A percentile compares a stretch with the other conserved stretches of the same genome.
phyloP scores from a whole-genome alignment of 2,329 filamentous ascomycete species.

The Venturia oleaginea region DNA sequence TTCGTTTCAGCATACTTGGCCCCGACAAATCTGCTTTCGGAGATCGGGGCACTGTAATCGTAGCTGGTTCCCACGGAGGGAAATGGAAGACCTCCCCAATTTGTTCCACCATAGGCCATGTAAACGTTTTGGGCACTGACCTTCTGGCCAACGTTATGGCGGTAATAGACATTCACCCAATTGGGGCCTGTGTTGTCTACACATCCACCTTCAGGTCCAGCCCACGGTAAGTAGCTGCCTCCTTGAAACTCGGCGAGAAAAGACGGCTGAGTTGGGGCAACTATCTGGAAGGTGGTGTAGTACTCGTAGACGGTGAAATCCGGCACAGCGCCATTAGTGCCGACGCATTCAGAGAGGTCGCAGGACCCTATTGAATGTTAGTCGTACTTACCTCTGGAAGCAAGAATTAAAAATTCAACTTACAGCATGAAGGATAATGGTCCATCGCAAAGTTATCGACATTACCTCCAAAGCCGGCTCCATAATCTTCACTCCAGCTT shows the following conservation, averaged over 20 bases:
- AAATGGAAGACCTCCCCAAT: constrained; percentile 72
- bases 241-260: constrained; percentile 51
- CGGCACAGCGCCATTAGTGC: constrained; percentile 26
- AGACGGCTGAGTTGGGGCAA: constrained; percentile 37
- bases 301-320: constrained; percentile 31
- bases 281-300: constrained; percentile 38
- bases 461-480: constrained; percentile 43
- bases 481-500: constrained; percentile 1
- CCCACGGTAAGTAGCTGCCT: constrained; percentile 54
- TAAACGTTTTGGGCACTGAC: constrained; percentile 53
- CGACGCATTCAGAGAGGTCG: constrained; percentile 50
- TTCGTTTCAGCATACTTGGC: constrained; percentile 77
- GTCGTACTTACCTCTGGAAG: not conserved
- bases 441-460: constrained; percentile 47
- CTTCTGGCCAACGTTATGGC: constrained; percentile 51
- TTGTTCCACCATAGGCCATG: constrained; percentile 59
- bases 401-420: not conserved
- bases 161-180: constrained; percentile 56
- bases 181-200: constrained; percentile 46
- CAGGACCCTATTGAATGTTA: constrained; percentile 49
- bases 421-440: constrained; percentile 33
- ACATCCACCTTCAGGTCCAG: constrained; percentile 48
- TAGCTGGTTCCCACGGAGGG: constrained; percentile 49
- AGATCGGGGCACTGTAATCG: constrained; percentile 54
- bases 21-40: constrained; percentile 58